Base-by-base conservation (phyloP, 495 filamentous ascomycete genomes). In the Rostrohypoxylon terebratum region DNA sequence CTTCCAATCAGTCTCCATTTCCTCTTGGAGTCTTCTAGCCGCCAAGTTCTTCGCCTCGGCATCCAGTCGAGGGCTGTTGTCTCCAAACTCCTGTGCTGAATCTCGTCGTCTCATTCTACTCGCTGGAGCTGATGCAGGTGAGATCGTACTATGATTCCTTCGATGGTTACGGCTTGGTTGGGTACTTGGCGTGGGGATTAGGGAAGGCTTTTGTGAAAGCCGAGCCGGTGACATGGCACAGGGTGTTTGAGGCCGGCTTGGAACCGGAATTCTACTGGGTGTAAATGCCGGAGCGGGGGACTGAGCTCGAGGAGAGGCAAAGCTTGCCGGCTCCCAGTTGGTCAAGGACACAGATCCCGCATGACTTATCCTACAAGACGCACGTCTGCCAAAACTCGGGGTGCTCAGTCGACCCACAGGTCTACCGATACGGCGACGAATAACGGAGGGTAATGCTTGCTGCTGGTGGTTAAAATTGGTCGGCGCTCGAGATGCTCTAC, bases 1-100 rank as follows among this genome's bases (percentile, higher is more conserved):
- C 59, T 90, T 89, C 45, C 88, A 87, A 73, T 98, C 94, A 16
- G 90, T 88, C 71, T 96, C 93, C 50, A 89, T 84, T 71, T 97
- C 94, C 23, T 90, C 89, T 40, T 88, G 87, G 20, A 88, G 83
- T 66, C 88, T 87, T 73, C 87, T 84, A 16, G 90, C 89, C 18
- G 91, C 88, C 68, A 92, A 85, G 47, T 86, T 83, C 73, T 90
- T 89, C 11, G 91, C 90, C 73, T 97, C 92, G 42, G 80, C 77
- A 60, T 81, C 79, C 10, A 85, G 69, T n/a, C 83, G 75, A 21
- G 82, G 84, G 55, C 79, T 84, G 16, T 75, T 68, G 20, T 78
- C 79, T 20, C 76, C 63, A 20, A 81, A 72, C 0, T 79, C 78
- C 5, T 79, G 65, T 23, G 63, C 67, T 36, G 64, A 80, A 14